phyloP scores from a whole-genome alignment of 352 stramenopile genomes.

The Plasmopara muralis region DNA sequence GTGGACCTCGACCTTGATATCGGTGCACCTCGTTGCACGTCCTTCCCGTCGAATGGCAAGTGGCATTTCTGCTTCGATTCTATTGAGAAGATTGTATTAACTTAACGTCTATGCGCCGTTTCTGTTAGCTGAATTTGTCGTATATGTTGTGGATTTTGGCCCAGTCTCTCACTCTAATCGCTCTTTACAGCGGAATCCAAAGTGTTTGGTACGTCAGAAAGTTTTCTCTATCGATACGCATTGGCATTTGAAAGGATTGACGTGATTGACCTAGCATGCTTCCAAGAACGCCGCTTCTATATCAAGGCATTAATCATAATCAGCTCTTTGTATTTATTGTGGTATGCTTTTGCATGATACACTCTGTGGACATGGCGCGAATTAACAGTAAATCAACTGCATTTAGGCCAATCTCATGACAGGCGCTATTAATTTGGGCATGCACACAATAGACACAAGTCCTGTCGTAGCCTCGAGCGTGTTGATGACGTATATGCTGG shows the following conservation, averaged over 20 bases:
- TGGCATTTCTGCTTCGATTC: background rate
- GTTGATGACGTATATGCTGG: constrained; percentile 60
- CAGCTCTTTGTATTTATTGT: constrained; percentile 82
- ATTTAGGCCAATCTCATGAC: constrained; percentile 71
- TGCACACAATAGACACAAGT: constrained; percentile 71
- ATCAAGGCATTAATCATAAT: constrained; percentile 69
- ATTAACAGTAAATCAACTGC: too few relatives aligned
- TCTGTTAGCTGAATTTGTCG: constrained; percentile 56
- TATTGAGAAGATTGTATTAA: background rate
- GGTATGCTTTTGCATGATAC: constrained; percentile 20
- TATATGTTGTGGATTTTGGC: constrained; percentile 78
- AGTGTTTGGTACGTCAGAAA: constrained; percentile 42
- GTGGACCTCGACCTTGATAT: constrained; percentile 54
- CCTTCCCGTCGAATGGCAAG: constrained; percentile 71
- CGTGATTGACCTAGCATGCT: constrained; percentile 34
- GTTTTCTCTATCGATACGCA: background rate
- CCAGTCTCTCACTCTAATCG: constrained; percentile 50
- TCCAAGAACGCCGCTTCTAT: constrained; percentile 57
- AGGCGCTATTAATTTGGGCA: constrained; percentile 68
- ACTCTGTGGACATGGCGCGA: too few relatives aligned
- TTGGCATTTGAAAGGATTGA: too few relatives aligned
- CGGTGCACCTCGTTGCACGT: constrained; percentile 40
- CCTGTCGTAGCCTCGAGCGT: constrained; percentile 31
- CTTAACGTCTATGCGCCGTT: background rate
- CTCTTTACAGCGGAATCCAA: constrained; percentile 50